These are phyloP conservation scores for Penicillium freii DNA, from an alignment of 2,329 filamentous ascomycete species.

Conservation along the genomic window DNA sequence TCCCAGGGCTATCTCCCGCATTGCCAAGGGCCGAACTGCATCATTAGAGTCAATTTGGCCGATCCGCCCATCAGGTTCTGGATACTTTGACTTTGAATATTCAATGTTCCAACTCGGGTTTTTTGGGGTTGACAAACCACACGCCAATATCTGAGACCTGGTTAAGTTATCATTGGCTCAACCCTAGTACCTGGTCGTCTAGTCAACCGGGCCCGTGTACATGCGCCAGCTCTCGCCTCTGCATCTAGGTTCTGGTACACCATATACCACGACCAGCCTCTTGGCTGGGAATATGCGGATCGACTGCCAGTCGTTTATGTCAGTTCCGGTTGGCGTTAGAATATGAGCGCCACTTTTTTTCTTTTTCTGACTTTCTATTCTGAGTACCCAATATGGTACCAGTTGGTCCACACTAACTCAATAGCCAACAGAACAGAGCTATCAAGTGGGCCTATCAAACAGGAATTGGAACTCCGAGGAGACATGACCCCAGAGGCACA, in stretches of 20 bases:
- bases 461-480: not conserved
- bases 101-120: slow-evolving; percentile 2
- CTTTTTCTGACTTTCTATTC: not conserved
- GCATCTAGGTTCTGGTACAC: slow-evolving; percentile 9
- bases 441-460: not conserved
- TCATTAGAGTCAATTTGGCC: slow-evolving; percentile 11
- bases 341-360: slow-evolving; percentile 10
- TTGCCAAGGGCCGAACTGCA: slow-evolving; percentile 16
- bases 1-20: slow-evolving; percentile 12
- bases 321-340: slow-evolving; percentile 10
- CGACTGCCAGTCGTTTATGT: slow-evolving; percentile 6
- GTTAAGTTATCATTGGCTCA: slow-evolving; percentile 10
- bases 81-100: slow-evolving; percentile 13
- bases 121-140: slow-evolving; percentile 1
- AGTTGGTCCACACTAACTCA: slow-evolving; percentile 1
- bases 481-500: slow-evolving; percentile 3
- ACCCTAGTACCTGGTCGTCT: slow-evolving; percentile 12
- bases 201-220: slow-evolving; percentile 14
- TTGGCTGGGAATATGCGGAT: slow-evolving; percentile 10
- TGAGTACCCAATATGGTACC: slow-evolving; percentile 10
- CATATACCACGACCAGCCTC: slow-evolving; percentile 8
- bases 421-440: slow-evolving; percentile 4
- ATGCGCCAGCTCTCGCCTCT: slow-evolving; percentile 14
- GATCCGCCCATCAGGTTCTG: slow-evolving; percentile 11
- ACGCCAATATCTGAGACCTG: slow-evolving; percentile 5